Evolutionary conservation across 2,329 filamentous ascomycete species (phyloP).

Genomic region (Xylariaceae sp.): DNA sequence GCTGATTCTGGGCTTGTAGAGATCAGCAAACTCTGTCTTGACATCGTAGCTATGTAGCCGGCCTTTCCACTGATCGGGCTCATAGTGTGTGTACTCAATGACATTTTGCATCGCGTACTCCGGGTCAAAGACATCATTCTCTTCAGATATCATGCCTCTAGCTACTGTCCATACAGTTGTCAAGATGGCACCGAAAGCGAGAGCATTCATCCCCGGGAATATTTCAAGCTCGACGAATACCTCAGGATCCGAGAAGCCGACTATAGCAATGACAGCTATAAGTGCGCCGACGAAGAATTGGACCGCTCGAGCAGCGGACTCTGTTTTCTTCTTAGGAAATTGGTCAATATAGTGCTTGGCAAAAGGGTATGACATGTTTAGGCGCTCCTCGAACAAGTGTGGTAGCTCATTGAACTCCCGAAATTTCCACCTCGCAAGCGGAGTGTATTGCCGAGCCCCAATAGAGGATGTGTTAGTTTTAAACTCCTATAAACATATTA

Average conservation of each 20-base stretch:
- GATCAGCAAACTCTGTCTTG: conserved; percentile 83
- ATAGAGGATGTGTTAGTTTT: conserved; percentile 90
- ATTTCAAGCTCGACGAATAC: conserved; percentile 92
- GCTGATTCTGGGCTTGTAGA: conserved; percentile 91
- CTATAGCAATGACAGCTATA: conserved; percentile 81
- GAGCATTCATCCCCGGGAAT: conserved; percentile 81
- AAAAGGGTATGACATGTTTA: conserved; percentile 94
- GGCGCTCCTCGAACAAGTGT: conserved; percentile 86
- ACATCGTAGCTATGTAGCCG: conserved; percentile 94
- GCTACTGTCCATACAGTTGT: conserved; percentile 83
- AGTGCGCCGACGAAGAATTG: conserved; percentile 88
- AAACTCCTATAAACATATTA: conserved; percentile 72
- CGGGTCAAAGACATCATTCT: conserved; percentile 88
- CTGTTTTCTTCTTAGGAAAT: conserved; percentile 93
- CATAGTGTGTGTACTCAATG: conserved; percentile 90
- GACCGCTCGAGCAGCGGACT: conserved; percentile 82
- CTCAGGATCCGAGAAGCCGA: conserved; percentile 88
- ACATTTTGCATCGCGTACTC: conserved; percentile 88
- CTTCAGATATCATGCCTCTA: conserved; percentile 83
- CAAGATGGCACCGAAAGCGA: conserved; percentile 89
- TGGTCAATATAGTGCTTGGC: conserved; percentile 92
- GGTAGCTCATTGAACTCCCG: conserved; percentile 96
- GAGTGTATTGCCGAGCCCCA: conserved; percentile 88
- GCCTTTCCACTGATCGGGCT: conserved; percentile 85
- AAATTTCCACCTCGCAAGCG: conserved; percentile 96